phyloP scores from a whole-genome alignment of 176 grass and related monocot species.

The Oryza meridionalis region DNA sequence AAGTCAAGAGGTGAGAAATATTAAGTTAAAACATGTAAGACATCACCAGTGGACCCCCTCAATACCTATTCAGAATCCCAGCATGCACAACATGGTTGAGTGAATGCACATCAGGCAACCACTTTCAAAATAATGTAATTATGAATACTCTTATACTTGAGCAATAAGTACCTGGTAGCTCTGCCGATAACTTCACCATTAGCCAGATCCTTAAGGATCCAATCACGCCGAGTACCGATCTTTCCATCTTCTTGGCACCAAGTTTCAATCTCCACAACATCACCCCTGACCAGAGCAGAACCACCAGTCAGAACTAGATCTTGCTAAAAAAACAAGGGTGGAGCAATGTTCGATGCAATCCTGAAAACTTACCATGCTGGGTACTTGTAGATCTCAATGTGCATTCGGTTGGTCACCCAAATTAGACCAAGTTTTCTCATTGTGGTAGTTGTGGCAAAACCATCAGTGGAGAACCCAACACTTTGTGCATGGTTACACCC shows the following conservation, averaged over 20 bases:
- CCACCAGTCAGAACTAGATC: conserved; percentile 18
- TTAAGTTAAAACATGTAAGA: not conserved
- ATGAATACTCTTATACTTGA: not conserved
- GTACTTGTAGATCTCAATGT: conserved; percentile 99
- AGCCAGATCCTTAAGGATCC: conserved; percentile 90
- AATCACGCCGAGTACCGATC: conserved; percentile 94
- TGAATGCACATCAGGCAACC: not conserved
- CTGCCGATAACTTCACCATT: conserved; percentile 95
- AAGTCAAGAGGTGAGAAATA: not conserved
- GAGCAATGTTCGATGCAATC: conserved; percentile 1
- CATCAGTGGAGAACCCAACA: conserved; percentile 94
- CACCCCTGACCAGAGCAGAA: conserved; percentile 67
- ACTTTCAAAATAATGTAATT: conserved; percentile 13
- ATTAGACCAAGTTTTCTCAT: conserved; percentile 96
- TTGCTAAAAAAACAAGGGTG: not conserved
- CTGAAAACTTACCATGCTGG: conserved; percentile 76
- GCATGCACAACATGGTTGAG: not conserved
- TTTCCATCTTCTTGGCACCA: conserved; percentile 98
- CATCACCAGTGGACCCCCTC: not conserved
- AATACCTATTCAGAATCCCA: not conserved
- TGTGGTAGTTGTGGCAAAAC: conserved; percentile 90
- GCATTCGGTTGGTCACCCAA: conserved; percentile 96
- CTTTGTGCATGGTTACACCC: conserved; percentile 96
- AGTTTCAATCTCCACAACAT: conserved; percentile 95
- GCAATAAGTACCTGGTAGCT: conserved; percentile 87